Evolutionary conservation across 2,329 filamentous ascomycete species (phyloP).

Genomic region (Phialophora macrospora): DNA sequence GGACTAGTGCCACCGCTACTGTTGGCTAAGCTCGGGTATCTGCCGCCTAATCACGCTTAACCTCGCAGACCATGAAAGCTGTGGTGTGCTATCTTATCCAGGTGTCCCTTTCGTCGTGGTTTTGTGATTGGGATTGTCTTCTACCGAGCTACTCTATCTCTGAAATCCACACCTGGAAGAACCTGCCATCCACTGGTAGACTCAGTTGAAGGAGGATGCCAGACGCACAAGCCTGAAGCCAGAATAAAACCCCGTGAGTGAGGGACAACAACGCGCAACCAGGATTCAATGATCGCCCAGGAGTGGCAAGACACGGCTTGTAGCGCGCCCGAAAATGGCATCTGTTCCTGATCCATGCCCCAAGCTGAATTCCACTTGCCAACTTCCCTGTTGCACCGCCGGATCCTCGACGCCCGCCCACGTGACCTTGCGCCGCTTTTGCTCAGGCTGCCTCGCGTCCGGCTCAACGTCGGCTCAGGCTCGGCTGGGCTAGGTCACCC

Average conservation of each 20-base stretch:
- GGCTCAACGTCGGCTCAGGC: too few species aligned
- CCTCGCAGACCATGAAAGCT: not conserved
- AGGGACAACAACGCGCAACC: not conserved
- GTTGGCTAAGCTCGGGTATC: conserved; percentile 1
- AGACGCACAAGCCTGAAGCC: not conserved
- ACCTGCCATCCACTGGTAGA: not conserved
- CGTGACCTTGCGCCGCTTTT: too few species aligned
- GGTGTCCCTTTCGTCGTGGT: not conserved
- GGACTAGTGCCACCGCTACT: not conserved
- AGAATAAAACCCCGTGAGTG: not conserved
- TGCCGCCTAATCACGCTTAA: conserved; percentile 9
- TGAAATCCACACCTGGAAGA: not conserved
- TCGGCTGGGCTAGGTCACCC: too few species aligned
- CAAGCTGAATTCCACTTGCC: not conserved
- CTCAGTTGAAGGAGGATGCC: not conserved
- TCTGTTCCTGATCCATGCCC: not conserved
- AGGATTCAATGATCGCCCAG: conserved; percentile 12
- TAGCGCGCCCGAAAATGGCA: not conserved
- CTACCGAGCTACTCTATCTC: not conserved
- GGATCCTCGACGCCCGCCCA: too few species aligned
- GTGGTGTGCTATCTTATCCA: not conserved
- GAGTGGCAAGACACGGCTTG: not conserved
- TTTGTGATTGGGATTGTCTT: not conserved
- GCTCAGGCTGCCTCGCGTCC: too few species aligned
- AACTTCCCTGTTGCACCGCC: not conserved